Percentiles rank a stretch among this genome's conserved stretches.
Conservation (phyloP, 2,329 filamentous ascomycete species). For the Coniochaeta sp. region DNA sequence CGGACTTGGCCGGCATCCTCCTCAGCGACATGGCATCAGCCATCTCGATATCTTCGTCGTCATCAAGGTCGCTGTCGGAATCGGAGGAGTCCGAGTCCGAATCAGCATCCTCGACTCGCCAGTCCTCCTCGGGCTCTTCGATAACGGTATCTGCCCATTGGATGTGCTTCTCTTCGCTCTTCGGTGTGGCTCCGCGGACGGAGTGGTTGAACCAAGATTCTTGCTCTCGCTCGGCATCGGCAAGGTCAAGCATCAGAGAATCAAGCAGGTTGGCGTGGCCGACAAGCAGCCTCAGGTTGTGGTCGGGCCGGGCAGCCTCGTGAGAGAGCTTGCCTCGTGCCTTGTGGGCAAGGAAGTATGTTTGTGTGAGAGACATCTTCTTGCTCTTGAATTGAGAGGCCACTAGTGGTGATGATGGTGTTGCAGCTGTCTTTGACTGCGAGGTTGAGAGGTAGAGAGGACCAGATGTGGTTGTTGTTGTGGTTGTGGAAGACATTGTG, state of each 20-base stretch:
- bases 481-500: constrained; percentile 27
- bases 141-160: constrained; percentile 79
- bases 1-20: constrained; percentile 30
- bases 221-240: constrained; percentile 90
- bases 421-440: constrained; percentile 24
- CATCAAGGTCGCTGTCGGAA: constrained; percentile 33
- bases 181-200: constrained; percentile 61
- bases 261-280: constrained; percentile 98
- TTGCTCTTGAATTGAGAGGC: constrained; percentile 36
- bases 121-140: constrained; percentile 67
- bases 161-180: constrained; percentile 61
- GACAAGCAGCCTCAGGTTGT: constrained; percentile 90
- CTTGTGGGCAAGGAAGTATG: constrained; percentile 96
- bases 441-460: constrained; percentile 10
- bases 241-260: constrained; percentile 80
- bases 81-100: constrained; percentile 45
- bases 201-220: constrained; percentile 98
- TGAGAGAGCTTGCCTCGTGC: constrained; percentile 91
- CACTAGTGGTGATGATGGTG: constrained; percentile 32
- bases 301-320: constrained; percentile 84
- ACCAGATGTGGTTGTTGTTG: constrained; percentile 2
- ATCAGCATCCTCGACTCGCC: constrained; percentile 56
- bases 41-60: constrained; percentile 54
- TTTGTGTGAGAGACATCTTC: constrained; percentile 96
- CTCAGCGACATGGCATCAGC: constrained; percentile 37